Percentiles rank a stretch among this genome's conserved stretches.
These are phyloP conservation scores for Theileria sp. DNA, from an alignment of 169 alveolate species.

Conservation along the genomic window DNA sequence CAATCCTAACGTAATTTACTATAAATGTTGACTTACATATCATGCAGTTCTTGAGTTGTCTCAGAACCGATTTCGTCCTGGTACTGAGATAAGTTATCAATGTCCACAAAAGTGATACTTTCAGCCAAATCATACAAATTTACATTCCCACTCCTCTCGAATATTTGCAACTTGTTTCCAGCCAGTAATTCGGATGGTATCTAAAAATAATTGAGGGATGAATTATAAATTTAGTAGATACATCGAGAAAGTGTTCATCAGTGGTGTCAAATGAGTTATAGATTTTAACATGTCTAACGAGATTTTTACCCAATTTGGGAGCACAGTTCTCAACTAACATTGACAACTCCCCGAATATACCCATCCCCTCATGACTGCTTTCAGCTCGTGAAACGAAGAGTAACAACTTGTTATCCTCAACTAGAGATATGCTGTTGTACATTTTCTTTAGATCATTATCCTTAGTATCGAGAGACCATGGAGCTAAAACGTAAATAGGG, in stretches of 20 bases:
- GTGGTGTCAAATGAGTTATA: conserved; percentile 28
- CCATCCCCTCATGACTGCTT: conserved; percentile 41
- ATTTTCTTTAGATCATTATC: conserved; percentile 13
- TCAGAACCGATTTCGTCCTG: conserved; percentile 26
- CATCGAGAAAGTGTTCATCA: conserved; percentile 11
- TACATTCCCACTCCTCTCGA: conserved; percentile 29
- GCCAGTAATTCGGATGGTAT: conserved; percentile 49
- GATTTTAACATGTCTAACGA: conserved; percentile 32
- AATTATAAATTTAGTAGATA: conserved; percentile 1
- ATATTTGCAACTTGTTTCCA: conserved; percentile 31
- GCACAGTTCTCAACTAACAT: conserved; percentile 37
- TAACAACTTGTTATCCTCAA: conserved; percentile 29
- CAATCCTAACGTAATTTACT: conserved; percentile 9
- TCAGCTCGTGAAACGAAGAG: conserved; percentile 39
- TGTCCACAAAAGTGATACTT: conserved; percentile 50
- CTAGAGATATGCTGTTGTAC: conserved; percentile 52
- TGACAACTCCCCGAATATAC: conserved; percentile 58
- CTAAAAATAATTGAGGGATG: not conserved
- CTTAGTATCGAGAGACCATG: conserved; percentile 44
- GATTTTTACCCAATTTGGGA: conserved; percentile 2
- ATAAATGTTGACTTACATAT: not conserved
- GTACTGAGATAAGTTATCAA: conserved; percentile 39
- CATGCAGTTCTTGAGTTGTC: conserved; percentile 14
- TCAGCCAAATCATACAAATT: conserved; percentile 62
- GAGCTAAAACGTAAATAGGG: conserved; percentile 58